Evolutionary conservation across 176 grass and related monocot genomes (phyloP), one percentile per base, ranked within the genome.

Genomic region (Eleusine coracana): DNA sequence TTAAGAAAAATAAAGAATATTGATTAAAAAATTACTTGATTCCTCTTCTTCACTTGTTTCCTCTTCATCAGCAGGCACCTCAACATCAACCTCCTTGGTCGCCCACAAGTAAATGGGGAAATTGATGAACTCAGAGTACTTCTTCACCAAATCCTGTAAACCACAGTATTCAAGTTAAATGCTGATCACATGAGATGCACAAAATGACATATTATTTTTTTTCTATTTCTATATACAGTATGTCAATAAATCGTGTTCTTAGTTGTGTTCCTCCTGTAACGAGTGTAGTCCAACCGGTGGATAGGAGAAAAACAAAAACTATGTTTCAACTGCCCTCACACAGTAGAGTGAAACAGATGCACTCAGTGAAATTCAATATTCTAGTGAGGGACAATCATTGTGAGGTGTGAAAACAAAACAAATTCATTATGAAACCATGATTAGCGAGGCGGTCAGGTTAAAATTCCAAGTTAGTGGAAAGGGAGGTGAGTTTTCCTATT

Each of bases 51-150:
- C 96, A 70, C 23, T 91, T 76, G 92, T 89, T 74, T 98, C 96
- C 25, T 89, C 92, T 62, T 93, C 96, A 38, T 98, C 96, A 75
- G 91, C 83, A 80, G 91, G 96, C 58, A 98, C 93, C 85, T 98
- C 96, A 51, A 96, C 96, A 87, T 99, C 92, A 21, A 96, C 85
- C 87, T 99, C 91, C 90, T 96, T 99, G 80, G 85, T 99, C 85
- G 96, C 88, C 96, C 96, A 99, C 72, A 99, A 74, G 73, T 99
- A 93, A 40, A 99, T 99, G 42, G 96, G 96, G 89, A 99, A 99
- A 80, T 99, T 99, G 75, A 99, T 99, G 73, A 99, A 99, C 71
- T 96, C 87, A 78, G 96, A 99, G 70, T 99, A 99, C 74, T 73
- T 95, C 85, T 95, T 99, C 37, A 99, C 89, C 80, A 99, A 93